These are phyloP conservation scores for Pelargonium nanum DNA, from an alignment of 345 rosid species.

Conservation along the genomic window DNA sequence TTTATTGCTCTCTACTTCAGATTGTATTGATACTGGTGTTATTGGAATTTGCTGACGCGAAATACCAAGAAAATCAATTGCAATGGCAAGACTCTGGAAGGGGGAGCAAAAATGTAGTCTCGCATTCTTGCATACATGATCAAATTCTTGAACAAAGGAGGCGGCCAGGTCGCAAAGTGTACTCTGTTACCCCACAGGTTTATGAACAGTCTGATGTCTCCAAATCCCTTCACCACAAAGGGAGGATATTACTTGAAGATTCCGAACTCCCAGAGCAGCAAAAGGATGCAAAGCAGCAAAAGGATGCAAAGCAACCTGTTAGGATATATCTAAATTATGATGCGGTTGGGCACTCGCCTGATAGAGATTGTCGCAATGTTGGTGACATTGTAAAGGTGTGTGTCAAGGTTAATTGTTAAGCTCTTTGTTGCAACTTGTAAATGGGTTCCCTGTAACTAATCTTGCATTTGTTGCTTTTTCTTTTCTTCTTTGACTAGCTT, in stretches of 20 bases:
- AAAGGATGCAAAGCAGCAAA: conserved; percentile 57
- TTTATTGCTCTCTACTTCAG: conserved; percentile 28
- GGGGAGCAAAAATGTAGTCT: conserved; percentile 32
- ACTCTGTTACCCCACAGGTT: conserved; percentile 80
- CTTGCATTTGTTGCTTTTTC: conserved; percentile 12
- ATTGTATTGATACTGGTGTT: conserved; percentile 46
- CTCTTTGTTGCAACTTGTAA: neutral
- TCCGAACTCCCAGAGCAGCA: conserved; percentile 19
- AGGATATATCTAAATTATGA: conserved; percentile 92
- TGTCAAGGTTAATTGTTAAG: neutral
- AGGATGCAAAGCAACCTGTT: conserved; percentile 69
- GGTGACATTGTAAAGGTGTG: conserved; percentile 80
- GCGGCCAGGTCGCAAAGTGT: conserved; percentile 72
- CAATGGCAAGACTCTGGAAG: conserved; percentile 30
- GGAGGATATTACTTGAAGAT: conserved; percentile 70
- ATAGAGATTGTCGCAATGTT: conserved; percentile 74
- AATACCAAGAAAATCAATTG: conserved; percentile 21
- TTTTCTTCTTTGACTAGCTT: conserved; percentile 37
- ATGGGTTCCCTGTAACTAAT: neutral
- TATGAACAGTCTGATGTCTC: conserved; percentile 40
- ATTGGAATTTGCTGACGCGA: conserved; percentile 33
- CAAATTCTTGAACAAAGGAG: conserved; percentile 81
- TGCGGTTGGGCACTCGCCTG: conserved; percentile 93
- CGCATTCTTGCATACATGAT: conserved; percentile 95
- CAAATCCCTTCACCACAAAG: conserved; percentile 37